These are phyloP conservation scores for Scenedesmus sp. DNA, from an alignment of 163 green algal species.

Conservation along the genomic window DNA sequence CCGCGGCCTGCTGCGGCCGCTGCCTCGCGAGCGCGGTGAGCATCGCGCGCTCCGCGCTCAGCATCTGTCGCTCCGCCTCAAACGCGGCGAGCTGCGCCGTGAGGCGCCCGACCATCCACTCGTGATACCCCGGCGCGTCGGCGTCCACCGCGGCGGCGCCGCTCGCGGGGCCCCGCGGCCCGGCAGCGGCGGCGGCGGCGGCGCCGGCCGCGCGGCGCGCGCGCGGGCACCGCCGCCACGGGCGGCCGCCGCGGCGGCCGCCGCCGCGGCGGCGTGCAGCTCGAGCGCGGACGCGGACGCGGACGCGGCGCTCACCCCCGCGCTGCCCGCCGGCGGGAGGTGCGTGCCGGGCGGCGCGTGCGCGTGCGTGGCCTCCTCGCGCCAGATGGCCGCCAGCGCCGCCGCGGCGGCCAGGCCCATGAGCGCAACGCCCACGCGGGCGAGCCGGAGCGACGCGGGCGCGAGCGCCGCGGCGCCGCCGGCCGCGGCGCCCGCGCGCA, in stretches of 20 bases:
- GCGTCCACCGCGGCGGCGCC: background rate
- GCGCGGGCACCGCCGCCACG: background rate
- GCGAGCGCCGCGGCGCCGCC: background rate
- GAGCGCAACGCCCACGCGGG: background rate
- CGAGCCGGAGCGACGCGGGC: background rate
- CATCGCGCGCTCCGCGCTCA: constrained; percentile 6
- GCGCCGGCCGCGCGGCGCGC: background rate
- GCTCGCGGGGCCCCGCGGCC: background rate
- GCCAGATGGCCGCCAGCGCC: background rate
- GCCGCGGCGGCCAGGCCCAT: background rate
- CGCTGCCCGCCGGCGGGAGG: no score
- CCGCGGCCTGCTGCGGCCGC: background rate
- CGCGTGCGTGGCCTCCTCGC: no score
- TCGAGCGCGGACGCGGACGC: no score
- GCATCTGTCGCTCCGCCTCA: constrained; percentile 26
- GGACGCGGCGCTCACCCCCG: no score
- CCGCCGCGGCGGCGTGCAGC: background rate
- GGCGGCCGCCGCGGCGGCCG: background rate
- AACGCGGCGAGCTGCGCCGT: constrained; percentile 14
- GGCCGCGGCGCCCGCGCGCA: background rate
- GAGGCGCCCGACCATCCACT: constrained; percentile 33
- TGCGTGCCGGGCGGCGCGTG: no score
- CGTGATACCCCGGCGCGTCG: constrained; percentile 15
- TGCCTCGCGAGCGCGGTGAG: constrained; percentile 18
- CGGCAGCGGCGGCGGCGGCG: background rate